Conservation (phyloP, 1,139 yeast genomes). For the Yamadazyma aaseri region DNA sequence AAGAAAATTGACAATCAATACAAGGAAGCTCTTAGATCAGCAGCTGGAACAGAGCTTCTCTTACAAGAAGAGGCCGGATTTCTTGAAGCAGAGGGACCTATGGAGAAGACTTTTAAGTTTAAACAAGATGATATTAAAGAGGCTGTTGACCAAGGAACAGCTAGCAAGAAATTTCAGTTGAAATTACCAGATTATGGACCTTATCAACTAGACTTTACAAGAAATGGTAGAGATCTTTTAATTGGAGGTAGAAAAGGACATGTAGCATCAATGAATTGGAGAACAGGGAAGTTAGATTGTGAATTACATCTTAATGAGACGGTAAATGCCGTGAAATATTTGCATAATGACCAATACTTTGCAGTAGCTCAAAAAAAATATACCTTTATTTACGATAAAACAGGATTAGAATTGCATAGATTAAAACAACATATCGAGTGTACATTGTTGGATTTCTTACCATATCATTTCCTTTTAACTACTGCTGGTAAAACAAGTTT, state of each 20-base stretch:
- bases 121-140: conserved; percentile 75
- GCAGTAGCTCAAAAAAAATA: conserved; percentile 98
- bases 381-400: conserved; percentile 86
- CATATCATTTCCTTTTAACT: conserved; percentile 85
- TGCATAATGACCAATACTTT: conserved; percentile 89
- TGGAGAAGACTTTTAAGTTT: conserved; percentile 89
- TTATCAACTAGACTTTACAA: conserved; percentile 72
- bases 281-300: conserved; percentile 75
- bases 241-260: conserved; percentile 93
- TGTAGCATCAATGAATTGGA: conserved; percentile 95
- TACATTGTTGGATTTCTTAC: conserved; percentile 80
- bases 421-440: conserved; percentile 87
- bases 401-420: conserved; percentile 90
- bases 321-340: conserved; percentile 81
- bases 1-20: conserved; percentile 70
- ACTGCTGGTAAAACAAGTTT: conserved; percentile 89
- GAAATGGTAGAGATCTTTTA: conserved; percentile 83
- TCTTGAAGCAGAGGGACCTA: conserved; percentile 79
- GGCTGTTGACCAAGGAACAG: conserved; percentile 78
- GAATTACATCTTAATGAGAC: conserved; percentile 89
- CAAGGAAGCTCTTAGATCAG: conserved; percentile 73
- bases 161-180: conserved; percentile 72
- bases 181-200: conserved; percentile 83
- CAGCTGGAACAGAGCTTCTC: conserved; percentile 83
- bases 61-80: conserved; percentile 82